Conservation (phyloP, 805 yeast species). For the Monosporozyma servazzii region DNA sequence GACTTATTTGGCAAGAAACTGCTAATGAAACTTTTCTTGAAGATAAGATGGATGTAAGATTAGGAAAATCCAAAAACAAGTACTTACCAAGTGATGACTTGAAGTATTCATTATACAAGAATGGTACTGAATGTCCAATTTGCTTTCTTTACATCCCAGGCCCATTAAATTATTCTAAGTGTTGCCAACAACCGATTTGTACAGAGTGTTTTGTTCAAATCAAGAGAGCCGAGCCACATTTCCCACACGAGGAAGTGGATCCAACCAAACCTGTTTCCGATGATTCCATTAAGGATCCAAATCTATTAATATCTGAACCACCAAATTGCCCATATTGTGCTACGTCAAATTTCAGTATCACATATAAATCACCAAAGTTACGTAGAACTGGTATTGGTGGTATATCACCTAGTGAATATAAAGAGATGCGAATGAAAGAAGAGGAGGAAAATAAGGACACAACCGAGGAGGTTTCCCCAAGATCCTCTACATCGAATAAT, state of each 20-base stretch:
- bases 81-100: constrained; percentile 31
- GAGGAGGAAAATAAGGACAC: neutral
- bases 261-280: constrained; percentile 19
- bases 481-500: neutral
- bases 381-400: constrained; percentile 52
- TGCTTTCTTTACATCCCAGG: constrained; percentile 55
- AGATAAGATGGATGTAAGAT: constrained; percentile 30
- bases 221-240: constrained; percentile 81
- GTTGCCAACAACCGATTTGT: constrained; percentile 91
- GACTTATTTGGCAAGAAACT: constrained; percentile 39
- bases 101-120: constrained; percentile 51
- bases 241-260: constrained; percentile 61
- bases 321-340: constrained; percentile 94
- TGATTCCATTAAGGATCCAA: constrained; percentile 38
- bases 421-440: neutral
- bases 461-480: neutral
- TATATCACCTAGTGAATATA: constrained; percentile 38
- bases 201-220: constrained; percentile 76
- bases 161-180: constrained; percentile 57
- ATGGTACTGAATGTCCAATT: constrained; percentile 83
- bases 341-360: constrained; percentile 73
- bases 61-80: constrained; percentile 35
- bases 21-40: constrained; percentile 59
- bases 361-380: constrained; percentile 54
- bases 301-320: constrained; percentile 70